phyloP scores from a whole-genome alignment of 345 rosid genomes.

The Murraya paniculata region DNA sequence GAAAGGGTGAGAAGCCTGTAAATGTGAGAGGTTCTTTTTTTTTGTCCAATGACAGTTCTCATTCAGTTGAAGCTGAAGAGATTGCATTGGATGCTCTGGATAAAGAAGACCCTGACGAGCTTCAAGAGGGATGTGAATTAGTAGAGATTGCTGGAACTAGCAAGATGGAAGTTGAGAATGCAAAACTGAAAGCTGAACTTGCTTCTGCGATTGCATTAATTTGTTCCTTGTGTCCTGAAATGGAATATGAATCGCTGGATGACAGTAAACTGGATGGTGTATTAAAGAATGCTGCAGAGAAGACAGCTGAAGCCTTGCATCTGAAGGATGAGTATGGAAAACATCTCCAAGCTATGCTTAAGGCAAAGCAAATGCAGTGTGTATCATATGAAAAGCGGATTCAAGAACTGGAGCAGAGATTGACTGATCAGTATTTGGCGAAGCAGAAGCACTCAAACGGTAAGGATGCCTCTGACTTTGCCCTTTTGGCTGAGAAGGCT shows the following conservation, averaged over 20 bases:
- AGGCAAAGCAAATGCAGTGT: conserved; percentile 73
- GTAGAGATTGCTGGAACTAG: conserved; percentile 93
- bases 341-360: conserved; percentile 72
- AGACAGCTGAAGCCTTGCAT: conserved; percentile 84
- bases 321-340: conserved; percentile 74
- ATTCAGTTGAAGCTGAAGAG: conserved; percentile 57
- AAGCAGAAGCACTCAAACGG: conserved; percentile 53
- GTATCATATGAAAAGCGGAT: conserved; percentile 87
- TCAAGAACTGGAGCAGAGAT: conserved; percentile 85
- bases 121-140: conserved; percentile 63
- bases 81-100: conserved; percentile 36
- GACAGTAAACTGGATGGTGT: conserved; percentile 54
- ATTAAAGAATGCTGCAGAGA: conserved; percentile 69
- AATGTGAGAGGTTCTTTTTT: conserved; percentile 58
- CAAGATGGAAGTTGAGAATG: conserved; percentile 95
- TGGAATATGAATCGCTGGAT: conserved; percentile 65
- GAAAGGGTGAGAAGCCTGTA: conserved; percentile 50
- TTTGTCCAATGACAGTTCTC: conserved; percentile 61
- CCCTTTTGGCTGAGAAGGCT: conserved; percentile 32
- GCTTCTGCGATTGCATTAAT: conserved; percentile 84
- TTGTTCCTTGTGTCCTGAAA: conserved; percentile 63
- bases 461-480: conserved; percentile 46
- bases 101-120: conserved; percentile 47
- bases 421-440: conserved; percentile 61
- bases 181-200: conserved; percentile 94